These are phyloP conservation scores for Danielia reshetovae DNA, from an alignment of 805 yeast genomes.

Conservation along the genomic window DNA sequence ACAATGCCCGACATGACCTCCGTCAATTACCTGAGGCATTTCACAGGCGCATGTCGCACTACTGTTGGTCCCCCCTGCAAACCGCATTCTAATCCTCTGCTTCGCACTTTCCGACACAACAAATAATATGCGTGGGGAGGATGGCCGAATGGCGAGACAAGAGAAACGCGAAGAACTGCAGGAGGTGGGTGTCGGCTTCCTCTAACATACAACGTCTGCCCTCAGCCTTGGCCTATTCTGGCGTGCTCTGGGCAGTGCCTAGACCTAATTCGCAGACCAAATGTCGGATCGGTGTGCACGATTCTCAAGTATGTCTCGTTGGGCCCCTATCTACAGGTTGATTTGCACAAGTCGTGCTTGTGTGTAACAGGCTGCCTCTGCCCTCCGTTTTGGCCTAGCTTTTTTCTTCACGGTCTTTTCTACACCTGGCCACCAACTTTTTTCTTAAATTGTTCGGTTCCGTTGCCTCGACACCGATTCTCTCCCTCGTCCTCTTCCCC, in stretches of 20 bases:
- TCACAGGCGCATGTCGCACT: background rate
- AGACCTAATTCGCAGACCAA: background rate
- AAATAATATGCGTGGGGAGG: too few species aligned
- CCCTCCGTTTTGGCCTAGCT: slow-evolving; percentile 1
- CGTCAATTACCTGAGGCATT: background rate
- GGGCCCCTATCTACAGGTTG: slow-evolving; percentile 1
- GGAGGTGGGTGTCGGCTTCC: too few species aligned
- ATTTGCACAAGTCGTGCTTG: background rate
- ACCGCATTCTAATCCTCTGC: background rate
- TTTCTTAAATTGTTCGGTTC: too few species aligned
- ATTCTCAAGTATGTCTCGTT: background rate
- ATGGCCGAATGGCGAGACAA: too few species aligned
- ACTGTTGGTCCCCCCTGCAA: background rate
- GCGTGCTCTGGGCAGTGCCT: slow-evolving; percentile 1
- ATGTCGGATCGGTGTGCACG: background rate
- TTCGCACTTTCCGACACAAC: background rate
- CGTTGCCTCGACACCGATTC: too few species aligned
- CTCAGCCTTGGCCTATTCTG: too few species aligned
- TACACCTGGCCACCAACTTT: too few species aligned
- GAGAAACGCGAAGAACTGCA: too few species aligned
- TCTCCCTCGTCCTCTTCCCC: too few species aligned
- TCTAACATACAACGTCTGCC: too few species aligned
- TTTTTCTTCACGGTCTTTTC: too few species aligned
- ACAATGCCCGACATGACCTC: too few species aligned
- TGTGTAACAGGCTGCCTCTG: slow-evolving; percentile 1